Percentiles rank a stretch among this genome's conserved stretches.
Conservation (phyloP, 306 rosid genomes). For the Astragalus membranaceus region DNA sequence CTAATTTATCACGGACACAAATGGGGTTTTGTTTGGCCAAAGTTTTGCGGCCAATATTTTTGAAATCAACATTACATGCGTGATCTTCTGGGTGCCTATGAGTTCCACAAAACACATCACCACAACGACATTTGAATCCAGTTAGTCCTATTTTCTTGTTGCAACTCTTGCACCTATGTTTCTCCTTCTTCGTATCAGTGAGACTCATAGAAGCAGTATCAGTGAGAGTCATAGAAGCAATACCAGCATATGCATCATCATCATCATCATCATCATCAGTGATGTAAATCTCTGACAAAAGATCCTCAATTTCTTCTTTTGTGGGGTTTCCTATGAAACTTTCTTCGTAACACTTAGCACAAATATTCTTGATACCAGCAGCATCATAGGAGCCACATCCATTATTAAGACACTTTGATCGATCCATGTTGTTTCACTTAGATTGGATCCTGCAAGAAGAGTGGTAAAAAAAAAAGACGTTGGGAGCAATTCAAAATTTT, state of each 20-base stretch:
- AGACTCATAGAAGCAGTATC: background rate
- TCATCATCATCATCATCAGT: background rate
- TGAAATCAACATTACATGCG: background rate
- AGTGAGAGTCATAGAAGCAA: too few species aligned
- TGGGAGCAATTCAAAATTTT: too few species aligned
- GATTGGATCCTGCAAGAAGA: too few species aligned
- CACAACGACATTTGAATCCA: background rate
- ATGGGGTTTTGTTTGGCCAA: background rate
- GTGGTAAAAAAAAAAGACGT: too few species aligned
- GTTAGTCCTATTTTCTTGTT: conserved; percentile 7
- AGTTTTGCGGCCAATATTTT: background rate
- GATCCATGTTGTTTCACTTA: background rate
- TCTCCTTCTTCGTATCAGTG: background rate
- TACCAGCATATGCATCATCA: too few species aligned
- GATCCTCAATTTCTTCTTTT: background rate
- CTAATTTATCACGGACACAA: background rate
- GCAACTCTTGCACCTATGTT: conserved; percentile 27
- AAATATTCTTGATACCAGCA: conserved; percentile 13
- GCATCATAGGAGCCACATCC: conserved; percentile 45
- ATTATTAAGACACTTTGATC: conserved; percentile 19
- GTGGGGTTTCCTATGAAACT: background rate
- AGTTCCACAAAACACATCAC: background rate
- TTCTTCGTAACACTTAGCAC: conserved; percentile 11
- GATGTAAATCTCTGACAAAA: background rate
- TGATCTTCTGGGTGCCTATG: background rate